These are phyloP conservation scores for Pichia ethanolica DNA, from an alignment of 805 yeast species.

Conservation along the genomic window DNA sequence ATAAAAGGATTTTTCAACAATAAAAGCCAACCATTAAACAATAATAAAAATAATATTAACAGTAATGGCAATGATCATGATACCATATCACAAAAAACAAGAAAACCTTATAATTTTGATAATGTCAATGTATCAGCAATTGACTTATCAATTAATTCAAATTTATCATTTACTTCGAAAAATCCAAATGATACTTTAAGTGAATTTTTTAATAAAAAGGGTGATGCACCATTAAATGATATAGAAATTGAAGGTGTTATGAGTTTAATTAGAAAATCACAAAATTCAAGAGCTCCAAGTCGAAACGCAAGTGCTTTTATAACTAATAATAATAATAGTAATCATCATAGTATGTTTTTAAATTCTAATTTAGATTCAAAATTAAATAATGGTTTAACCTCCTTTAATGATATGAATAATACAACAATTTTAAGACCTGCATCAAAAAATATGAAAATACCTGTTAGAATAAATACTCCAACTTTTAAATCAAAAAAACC, in stretches of 20 bases:
- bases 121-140: conserved; percentile 12
- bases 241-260: conserved; percentile 78
- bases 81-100: neutral
- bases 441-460: conserved; percentile 13
- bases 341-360: neutral
- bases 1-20: conserved; percentile 9
- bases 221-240: conserved; percentile 64
- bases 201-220: conserved; percentile 64
- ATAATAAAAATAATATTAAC: neutral
- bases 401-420: conserved; percentile 10
- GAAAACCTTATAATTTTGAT: neutral
- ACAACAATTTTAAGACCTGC: conserved; percentile 21
- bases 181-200: conserved; percentile 57
- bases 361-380: conserved; percentile 3
- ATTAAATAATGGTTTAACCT: neutral
- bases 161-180: conserved; percentile 18
- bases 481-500: conserved; percentile 17
- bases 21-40: neutral
- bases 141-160: conserved; percentile 13
- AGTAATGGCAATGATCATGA: no score
- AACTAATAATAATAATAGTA: conserved; percentile 1
- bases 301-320: conserved; percentile 8
- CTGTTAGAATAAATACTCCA: conserved; percentile 21
- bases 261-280: conserved; percentile 43
- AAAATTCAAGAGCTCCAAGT: conserved; percentile 8